A percentile compares a stretch with the other conserved stretches of the same genome.
Conservation (phyloP, 345 rosid species). For the Clarkia xantiana region DNA sequence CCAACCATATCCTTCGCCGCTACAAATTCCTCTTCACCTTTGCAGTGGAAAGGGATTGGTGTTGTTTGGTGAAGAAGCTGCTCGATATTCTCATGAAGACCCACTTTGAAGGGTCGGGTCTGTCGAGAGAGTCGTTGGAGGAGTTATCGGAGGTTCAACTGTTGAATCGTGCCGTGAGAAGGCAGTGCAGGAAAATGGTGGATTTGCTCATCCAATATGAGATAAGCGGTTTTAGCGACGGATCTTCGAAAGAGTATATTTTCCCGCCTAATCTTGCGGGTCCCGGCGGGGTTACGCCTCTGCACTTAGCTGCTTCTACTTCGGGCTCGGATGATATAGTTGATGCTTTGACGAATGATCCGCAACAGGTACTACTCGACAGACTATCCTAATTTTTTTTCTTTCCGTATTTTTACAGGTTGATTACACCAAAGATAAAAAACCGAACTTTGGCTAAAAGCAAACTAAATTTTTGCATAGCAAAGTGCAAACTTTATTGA, state of each 20-base stretch:
- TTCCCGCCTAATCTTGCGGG: conserved; percentile 56
- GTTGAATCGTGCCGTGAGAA: conserved; percentile 62
- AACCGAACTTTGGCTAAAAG: no score
- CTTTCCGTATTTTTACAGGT: no score
- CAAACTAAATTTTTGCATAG: no score
- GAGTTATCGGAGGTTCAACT: conserved; percentile 56
- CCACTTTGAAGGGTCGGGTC: conserved; percentile 24
- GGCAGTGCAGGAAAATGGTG: conserved; percentile 49
- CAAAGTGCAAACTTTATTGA: no score
- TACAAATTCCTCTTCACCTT: conserved; percentile 60
- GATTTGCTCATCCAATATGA: conserved; percentile 49
- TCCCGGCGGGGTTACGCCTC: conserved; percentile 69
- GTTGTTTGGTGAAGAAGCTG: conserved; percentile 43
- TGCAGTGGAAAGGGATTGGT: conserved; percentile 64
- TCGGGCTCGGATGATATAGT: conserved; percentile 46
- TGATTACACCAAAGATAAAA: no score
- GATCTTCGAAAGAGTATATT: conserved; percentile 20
- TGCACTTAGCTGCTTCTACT: conserved; percentile 79
- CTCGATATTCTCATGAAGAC: conserved; percentile 52
- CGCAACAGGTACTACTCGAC: conserved; percentile 84
- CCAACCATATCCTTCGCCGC: conserved; percentile 38
- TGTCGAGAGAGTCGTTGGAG: conserved; percentile 32
- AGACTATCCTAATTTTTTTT: no score
- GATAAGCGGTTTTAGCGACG: conserved; percentile 7
- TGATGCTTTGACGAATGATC: conserved; percentile 74